phyloP scores from a whole-genome alignment of 768 basidiomycete species.

The Dentipellis sp. region DNA sequence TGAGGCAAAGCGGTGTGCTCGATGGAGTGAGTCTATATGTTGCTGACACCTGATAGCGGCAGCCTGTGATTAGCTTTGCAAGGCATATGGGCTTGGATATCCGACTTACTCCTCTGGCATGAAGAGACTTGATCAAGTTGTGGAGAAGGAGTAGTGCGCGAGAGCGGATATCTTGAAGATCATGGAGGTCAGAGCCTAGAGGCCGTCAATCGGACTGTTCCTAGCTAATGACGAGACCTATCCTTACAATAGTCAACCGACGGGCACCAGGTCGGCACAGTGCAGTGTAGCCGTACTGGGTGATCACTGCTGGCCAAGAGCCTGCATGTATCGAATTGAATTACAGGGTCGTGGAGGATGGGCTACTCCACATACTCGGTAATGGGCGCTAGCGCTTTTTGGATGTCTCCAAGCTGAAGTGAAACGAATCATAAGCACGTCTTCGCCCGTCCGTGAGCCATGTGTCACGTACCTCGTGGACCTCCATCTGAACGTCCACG shows the following conservation, averaged over 20 bases:
- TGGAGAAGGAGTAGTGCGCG: conserved; percentile 58
- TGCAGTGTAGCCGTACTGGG: conserved; percentile 51
- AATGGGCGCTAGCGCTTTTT: conserved; percentile 53
- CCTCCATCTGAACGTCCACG: too few species aligned
- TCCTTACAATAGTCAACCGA: conserved; percentile 49
- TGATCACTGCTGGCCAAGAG: conserved; percentile 32
- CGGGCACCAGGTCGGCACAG: conserved; percentile 57
- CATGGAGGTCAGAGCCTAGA: conserved; percentile 56
- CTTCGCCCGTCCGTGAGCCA: too few species aligned
- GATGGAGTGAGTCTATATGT: conserved; percentile 58
- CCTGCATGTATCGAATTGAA: conserved; percentile 21
- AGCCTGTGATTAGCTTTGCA: conserved; percentile 2
- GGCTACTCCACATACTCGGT: conserved; percentile 36
- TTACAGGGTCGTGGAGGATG: too few species aligned
- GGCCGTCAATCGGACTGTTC: background rate
- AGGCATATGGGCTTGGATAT: background rate
- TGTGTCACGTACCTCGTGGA: too few species aligned
- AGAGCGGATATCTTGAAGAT: conserved; percentile 56
- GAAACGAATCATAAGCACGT: too few species aligned
- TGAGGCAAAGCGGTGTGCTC: conserved; percentile 47
- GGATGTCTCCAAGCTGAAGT: conserved; percentile 38
- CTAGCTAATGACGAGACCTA: background rate
- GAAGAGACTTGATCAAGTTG: conserved; percentile 48
- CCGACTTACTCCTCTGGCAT: conserved; percentile 47
- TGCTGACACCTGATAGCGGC: conserved; percentile 39